Evolutionary conservation across 352 stramenopile species (phyloP).

Genomic region (Globisporangium yorkense): DNA sequence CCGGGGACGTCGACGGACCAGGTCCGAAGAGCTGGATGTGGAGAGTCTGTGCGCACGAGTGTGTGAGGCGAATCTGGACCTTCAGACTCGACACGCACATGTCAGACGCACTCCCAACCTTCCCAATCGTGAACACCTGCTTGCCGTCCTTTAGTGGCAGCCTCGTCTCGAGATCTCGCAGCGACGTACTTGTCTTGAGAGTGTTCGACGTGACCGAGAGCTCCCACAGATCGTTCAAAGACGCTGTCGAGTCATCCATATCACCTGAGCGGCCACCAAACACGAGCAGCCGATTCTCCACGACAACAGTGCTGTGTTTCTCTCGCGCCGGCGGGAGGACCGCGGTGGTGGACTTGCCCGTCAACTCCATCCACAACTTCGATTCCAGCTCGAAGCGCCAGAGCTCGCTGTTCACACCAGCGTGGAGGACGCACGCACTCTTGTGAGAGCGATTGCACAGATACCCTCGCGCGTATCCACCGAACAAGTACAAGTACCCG

Average conservation of each 20-base stretch:
- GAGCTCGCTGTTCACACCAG: conserved; percentile 56
- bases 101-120: conserved; percentile 21
- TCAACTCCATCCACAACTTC: conserved; percentile 45
- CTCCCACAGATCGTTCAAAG: conserved; percentile 61
- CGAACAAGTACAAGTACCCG: conserved; percentile 58
- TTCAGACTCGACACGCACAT: conserved; percentile 43
- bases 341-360: conserved; percentile 1
- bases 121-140: conserved; percentile 43
- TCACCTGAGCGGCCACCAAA: conserved; percentile 46
- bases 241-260: conserved; percentile 15
- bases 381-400: conserved; percentile 58
- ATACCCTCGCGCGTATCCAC: conserved; percentile 51
- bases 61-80: conserved; percentile 47
- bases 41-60: conserved; percentile 47
- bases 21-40: conserved; percentile 53
- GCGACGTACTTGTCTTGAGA: conserved; percentile 17
- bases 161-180: conserved; percentile 31
- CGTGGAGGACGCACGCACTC: conserved; percentile 25
- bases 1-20: conserved; percentile 44
- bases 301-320: conserved; percentile 49
- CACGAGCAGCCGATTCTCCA: conserved; percentile 42
- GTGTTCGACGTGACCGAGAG: conserved; percentile 46
- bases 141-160: conserved; percentile 41
- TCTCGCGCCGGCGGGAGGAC: conserved; percentile 30
- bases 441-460: conserved; percentile 45